These are phyloP conservation scores for Macaranga tanarius DNA, from an alignment of 441 rosid species.

Conservation along the genomic window DNA sequence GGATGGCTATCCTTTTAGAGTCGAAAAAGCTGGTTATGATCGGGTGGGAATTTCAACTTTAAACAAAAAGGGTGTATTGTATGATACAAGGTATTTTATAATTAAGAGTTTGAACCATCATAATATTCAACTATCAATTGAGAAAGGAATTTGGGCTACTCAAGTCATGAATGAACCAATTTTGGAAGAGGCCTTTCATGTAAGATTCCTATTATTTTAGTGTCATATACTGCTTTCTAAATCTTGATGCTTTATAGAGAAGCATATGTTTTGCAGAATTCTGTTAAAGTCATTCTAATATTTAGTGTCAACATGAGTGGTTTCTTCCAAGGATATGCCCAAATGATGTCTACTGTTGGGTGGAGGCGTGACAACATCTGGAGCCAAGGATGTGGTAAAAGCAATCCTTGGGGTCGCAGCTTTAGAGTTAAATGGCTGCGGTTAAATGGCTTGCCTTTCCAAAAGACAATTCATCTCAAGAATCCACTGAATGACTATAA, in stretches of 20 bases:
- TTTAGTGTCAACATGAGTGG: slow-evolving; percentile 99
- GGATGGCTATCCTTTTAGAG: slow-evolving; percentile 45
- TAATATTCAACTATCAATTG: slow-evolving; percentile 71
- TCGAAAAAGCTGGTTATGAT: slow-evolving; percentile 40
- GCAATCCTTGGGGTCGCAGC: slow-evolving; percentile 92
- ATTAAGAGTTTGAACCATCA: slow-evolving; percentile 89
- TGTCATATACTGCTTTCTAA: slow-evolving; percentile 28
- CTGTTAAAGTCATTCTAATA: slow-evolving; percentile 76
- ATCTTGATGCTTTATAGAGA: slow-evolving; percentile 32
- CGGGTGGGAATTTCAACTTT: slow-evolving; percentile 38
- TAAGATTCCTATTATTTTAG: slow-evolving; percentile 41
- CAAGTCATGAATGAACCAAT: slow-evolving; percentile 98
- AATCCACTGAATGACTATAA: slow-evolving; percentile 89
- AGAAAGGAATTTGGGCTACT: slow-evolving; percentile 96
- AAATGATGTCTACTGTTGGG: slow-evolving; percentile 91
- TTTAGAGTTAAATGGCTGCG: slow-evolving; percentile 90
- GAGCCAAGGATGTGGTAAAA: slow-evolving; percentile 88
- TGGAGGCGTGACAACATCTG: slow-evolving; percentile 91
- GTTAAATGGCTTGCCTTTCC: slow-evolving; percentile 85
- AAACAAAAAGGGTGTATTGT: slow-evolving; percentile 44
- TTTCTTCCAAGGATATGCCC: slow-evolving; percentile 98
- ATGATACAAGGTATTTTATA: slow-evolving; percentile 77
- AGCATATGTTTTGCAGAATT: slow-evolving; percentile 65
- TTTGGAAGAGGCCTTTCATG: slow-evolving; percentile 89
- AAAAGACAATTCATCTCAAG: slow-evolving; percentile 92